Conservation (phyloP, 805 yeast genomes). For the Saccharomyces cerevisiae region DNA sequence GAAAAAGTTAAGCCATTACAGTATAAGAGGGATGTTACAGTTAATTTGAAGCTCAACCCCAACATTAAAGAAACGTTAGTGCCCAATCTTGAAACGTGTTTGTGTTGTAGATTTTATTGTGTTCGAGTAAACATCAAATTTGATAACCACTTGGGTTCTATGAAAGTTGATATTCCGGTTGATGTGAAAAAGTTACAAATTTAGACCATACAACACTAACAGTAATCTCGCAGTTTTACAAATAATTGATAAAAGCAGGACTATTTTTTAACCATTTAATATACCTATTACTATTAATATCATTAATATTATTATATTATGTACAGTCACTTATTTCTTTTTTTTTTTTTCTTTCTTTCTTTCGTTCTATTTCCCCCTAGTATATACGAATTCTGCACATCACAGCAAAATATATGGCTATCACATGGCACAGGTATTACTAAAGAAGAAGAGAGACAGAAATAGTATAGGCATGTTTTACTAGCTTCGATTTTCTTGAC, state of each 20-base stretch:
- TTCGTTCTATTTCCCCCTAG: too few species aligned
- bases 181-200: slow-evolving; percentile 28
- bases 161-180: slow-evolving; percentile 32
- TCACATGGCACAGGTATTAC: background rate
- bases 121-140: slow-evolving; percentile 41
- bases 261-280: background rate
- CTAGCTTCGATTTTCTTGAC: background rate
- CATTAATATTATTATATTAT: too few species aligned
- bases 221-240: background rate
- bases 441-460: background rate
- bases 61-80: slow-evolving; percentile 43
- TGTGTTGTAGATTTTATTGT: slow-evolving; percentile 50
- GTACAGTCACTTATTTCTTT: background rate
- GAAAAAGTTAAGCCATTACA: slow-evolving; percentile 25
- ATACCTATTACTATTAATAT: background rate
- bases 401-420: background rate
- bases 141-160: slow-evolving; percentile 30
- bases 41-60: slow-evolving; percentile 37
- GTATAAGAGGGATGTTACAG: slow-evolving; percentile 27
- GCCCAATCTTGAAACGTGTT: slow-evolving; percentile 58
- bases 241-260: background rate
- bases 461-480: background rate
- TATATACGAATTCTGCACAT: background rate
- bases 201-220: background rate
- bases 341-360: background rate